phyloP scores from a whole-genome alignment of 257 asterid species.

The Scutellaria galericulata region DNA sequence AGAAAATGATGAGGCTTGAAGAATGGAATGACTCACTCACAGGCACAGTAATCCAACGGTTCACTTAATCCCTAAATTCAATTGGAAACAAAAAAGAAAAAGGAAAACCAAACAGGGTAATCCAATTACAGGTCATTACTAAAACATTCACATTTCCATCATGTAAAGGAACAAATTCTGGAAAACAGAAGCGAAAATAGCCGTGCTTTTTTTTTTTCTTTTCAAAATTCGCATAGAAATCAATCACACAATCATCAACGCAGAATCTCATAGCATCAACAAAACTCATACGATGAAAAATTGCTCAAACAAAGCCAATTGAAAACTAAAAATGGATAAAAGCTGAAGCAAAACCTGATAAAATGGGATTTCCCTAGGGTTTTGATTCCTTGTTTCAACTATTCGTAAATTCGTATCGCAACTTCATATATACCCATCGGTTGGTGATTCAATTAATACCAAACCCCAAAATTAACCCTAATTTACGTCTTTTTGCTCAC shows the following conservation, averaged over 20 bases:
- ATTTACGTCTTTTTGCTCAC: background rate
- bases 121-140: slow-evolving; percentile 22
- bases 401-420: slow-evolving; percentile 31
- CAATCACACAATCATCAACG: slow-evolving; percentile 32
- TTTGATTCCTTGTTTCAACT: slow-evolving; percentile 39
- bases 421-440: slow-evolving; percentile 4
- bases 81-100: background rate
- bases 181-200: background rate
- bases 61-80: slow-evolving; percentile 33
- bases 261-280: slow-evolving; percentile 15
- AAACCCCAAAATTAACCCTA: slow-evolving; percentile 20
- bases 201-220: background rate
- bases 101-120: background rate
- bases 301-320: slow-evolving; percentile 20
- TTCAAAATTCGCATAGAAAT: background rate
- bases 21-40: slow-evolving; percentile 26
- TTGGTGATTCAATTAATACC: slow-evolving; percentile 34
- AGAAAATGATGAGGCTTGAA: slow-evolving; percentile 24
- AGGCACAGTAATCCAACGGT: slow-evolving; percentile 14
- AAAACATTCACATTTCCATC: slow-evolving; percentile 28
- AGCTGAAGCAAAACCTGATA: slow-evolving; percentile 41
- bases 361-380: slow-evolving; percentile 43
- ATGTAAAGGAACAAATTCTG: slow-evolving; percentile 12
- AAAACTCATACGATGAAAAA: slow-evolving; percentile 24
- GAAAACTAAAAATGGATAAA: slow-evolving; percentile 23